phyloP scores from a whole-genome alignment of 768 basidiomycete species.

The Symmetrospora coprosmae region DNA sequence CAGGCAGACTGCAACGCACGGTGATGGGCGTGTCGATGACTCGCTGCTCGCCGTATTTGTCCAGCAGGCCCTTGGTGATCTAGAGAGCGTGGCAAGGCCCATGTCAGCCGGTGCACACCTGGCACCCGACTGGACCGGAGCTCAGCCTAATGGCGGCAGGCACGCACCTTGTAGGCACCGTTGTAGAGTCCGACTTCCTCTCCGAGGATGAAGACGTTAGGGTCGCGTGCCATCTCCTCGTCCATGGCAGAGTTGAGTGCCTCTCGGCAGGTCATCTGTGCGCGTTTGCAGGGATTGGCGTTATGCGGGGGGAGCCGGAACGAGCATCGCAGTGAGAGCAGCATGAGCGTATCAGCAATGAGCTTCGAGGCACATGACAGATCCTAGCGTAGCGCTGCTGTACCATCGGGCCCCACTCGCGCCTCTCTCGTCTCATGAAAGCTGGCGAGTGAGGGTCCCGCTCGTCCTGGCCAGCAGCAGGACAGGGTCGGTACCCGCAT shows the following conservation, averaged over 20 bases:
- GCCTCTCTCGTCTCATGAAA: background rate
- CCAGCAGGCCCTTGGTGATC: constrained; percentile 95
- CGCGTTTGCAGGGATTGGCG: background rate
- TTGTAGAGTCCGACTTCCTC: constrained; percentile 98
- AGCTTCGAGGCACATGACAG: background rate
- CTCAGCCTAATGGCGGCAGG: background rate
- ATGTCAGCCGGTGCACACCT: background rate
- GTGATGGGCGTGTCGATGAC: constrained; percentile 85
- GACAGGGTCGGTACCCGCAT: no score
- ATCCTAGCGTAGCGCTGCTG: background rate
- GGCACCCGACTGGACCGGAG: no score
- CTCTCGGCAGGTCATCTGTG: constrained; percentile 91
- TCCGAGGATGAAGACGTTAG: constrained; percentile 82
- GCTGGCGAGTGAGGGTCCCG: background rate
- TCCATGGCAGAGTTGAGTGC: constrained; percentile 97
- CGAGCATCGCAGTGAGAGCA: background rate
- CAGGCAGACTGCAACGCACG: constrained; percentile 32
- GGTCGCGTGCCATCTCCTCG: constrained; percentile 96
- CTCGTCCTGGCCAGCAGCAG: no score
- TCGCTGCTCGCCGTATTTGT: constrained; percentile 97
- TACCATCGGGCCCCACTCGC: background rate
- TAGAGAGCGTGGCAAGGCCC: constrained; percentile 36
- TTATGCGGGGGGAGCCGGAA: background rate
- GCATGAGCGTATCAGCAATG: background rate
- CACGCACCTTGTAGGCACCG: constrained; percentile 29